phyloP scores from a whole-genome alignment of 2,329 filamentous ascomycete genomes.

The Pseudocercospora eumusae region DNA sequence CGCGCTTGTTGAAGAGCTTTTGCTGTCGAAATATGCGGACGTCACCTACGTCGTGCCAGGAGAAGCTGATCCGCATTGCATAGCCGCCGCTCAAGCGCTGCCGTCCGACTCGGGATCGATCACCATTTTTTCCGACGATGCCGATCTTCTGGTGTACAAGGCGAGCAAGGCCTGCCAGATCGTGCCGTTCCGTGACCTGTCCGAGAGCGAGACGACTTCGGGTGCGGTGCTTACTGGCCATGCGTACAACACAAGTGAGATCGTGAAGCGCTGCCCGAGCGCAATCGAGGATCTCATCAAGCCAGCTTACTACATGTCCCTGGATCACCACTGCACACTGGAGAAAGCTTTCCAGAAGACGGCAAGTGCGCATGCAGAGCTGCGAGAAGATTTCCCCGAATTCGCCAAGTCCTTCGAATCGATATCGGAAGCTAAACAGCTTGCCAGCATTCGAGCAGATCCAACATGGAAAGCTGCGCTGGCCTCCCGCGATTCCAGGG shows the following conservation, averaged over 20 bases:
- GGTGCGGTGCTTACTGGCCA: slow-evolving; percentile 37
- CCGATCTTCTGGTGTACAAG: slow-evolving; percentile 77
- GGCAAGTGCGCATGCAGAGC: background rate
- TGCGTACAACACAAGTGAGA: slow-evolving; percentile 46
- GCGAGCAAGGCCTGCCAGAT: slow-evolving; percentile 64
- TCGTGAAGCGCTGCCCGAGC: slow-evolving; percentile 46
- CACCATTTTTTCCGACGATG: slow-evolving; percentile 77
- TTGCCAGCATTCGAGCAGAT: slow-evolving; percentile 13
- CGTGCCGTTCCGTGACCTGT: slow-evolving; percentile 67
- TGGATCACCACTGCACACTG: slow-evolving; percentile 39
- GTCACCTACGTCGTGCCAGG: slow-evolving; percentile 67
- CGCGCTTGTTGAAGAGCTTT: slow-evolving; percentile 70
- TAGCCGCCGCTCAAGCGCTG: slow-evolving; percentile 59
- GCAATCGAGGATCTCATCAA: slow-evolving; percentile 37
- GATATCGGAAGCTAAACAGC: slow-evolving; percentile 8
- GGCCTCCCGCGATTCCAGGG: slow-evolving; percentile 21
- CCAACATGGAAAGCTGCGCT: slow-evolving; percentile 4
- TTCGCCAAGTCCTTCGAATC: slow-evolving; percentile 24
- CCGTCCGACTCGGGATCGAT: slow-evolving; percentile 32
- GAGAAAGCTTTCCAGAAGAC: slow-evolving; percentile 24
- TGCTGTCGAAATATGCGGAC: slow-evolving; percentile 44
- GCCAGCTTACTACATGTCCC: slow-evolving; percentile 45
- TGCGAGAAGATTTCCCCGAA: slow-evolving; percentile 14
- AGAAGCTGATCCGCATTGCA: slow-evolving; percentile 84
- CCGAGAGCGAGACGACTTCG: slow-evolving; percentile 31